phyloP scores from a whole-genome alignment of 768 basidiomycete species.

The Boletus bicolor region DNA sequence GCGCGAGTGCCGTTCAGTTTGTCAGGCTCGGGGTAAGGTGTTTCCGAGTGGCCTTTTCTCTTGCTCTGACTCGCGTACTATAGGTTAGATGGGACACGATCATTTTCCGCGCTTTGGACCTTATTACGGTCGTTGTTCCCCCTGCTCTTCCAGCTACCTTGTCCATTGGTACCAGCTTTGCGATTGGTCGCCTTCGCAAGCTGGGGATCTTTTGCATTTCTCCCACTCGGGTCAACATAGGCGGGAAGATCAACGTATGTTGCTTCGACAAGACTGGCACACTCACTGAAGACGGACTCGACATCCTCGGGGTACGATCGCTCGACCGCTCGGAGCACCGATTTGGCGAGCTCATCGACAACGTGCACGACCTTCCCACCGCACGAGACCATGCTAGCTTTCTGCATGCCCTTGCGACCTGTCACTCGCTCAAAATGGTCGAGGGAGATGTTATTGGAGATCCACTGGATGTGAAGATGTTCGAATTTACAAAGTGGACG shows the following conservation, averaged over 20 bases:
- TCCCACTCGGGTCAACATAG: slow-evolving; percentile 91
- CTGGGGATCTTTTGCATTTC: slow-evolving; percentile 94
- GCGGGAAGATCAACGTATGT: slow-evolving; percentile 93
- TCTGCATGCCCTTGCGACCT: slow-evolving; percentile 90
- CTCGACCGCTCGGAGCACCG: slow-evolving; percentile 71
- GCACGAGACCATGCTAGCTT: slow-evolving; percentile 75
- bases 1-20: slow-evolving; percentile 89
- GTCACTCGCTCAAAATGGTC: slow-evolving; percentile 91
- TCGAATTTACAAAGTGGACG: slow-evolving; percentile 94
- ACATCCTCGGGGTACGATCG: slow-evolving; percentile 90
- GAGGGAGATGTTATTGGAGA: slow-evolving; percentile 89
- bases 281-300: slow-evolving; percentile 95
- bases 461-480: slow-evolving; percentile 97
- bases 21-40: slow-evolving; percentile 73
- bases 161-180: slow-evolving; percentile 96
- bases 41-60: background rate
- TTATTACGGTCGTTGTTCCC: slow-evolving; percentile 96
- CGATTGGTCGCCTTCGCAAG: slow-evolving; percentile 83
- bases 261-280: slow-evolving; percentile 99
- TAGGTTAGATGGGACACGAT: slow-evolving; percentile 91
- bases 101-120: slow-evolving; percentile 84
- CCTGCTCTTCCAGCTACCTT: slow-evolving; percentile 96
- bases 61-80: background rate
- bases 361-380: slow-evolving; percentile 81
- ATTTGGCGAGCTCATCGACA: slow-evolving; percentile 88